Conservation (phyloP, 306 rosid species). For the Citrullus colocynthis region DNA sequence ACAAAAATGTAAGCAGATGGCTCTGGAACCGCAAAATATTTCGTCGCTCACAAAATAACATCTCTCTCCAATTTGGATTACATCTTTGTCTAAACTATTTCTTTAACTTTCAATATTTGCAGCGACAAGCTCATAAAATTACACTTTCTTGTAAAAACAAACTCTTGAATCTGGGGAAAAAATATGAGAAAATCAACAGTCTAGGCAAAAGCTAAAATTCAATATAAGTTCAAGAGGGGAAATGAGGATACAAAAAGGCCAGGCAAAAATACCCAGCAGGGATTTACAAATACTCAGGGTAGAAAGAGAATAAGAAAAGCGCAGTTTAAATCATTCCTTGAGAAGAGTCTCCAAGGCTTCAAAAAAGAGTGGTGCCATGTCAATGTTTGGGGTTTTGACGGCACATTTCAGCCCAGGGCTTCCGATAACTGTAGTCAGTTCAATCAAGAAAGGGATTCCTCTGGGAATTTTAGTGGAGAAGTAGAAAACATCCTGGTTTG, state of each 20-base stretch:
- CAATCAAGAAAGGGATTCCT: conserved; percentile 65
- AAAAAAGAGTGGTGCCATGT: conserved; percentile 64
- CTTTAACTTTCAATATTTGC: background rate
- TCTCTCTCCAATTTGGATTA: background rate
- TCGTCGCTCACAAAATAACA: background rate
- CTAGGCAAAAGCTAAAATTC: background rate
- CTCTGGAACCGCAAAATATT: background rate
- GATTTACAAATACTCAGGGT: conserved; percentile 4
- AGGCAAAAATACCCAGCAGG: conserved; percentile 1
- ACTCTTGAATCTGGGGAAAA: background rate
- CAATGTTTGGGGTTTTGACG: conserved; percentile 84
- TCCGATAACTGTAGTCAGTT: conserved; percentile 61
- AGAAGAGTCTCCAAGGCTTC: conserved; percentile 80
- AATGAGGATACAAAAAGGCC: background rate
- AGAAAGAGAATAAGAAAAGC: background rate
- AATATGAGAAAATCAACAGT: background rate
- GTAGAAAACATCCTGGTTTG: conserved; percentile 93
- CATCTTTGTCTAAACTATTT: background rate
- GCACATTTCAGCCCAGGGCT: conserved; percentile 81
- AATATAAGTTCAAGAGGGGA: background rate
- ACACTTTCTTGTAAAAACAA: conserved; percentile 1
- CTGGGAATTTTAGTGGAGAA: conserved; percentile 76
- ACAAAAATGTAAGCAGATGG: background rate
- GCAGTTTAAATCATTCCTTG: conserved; percentile 26
- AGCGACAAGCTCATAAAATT: background rate